Evolutionary conservation across 352 stramenopile genomes (phyloP), one percentile per base, ranked within the genome.

Genomic region (Phytophthora hibernalis): DNA sequence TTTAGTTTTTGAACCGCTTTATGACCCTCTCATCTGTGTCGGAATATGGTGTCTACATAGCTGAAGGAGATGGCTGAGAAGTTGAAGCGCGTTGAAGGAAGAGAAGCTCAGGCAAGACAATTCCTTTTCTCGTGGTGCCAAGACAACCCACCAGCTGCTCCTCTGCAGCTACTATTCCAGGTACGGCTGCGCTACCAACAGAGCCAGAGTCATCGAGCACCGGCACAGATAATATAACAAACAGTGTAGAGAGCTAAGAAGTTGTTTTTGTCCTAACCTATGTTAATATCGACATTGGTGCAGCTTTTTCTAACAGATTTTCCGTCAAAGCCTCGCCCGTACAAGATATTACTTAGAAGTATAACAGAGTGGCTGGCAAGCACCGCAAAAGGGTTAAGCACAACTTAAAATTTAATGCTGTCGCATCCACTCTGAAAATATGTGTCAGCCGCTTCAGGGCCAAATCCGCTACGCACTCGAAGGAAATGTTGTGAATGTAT

Each of bases 71-170:
- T 86, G 45, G 28, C 64, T 11, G 66, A 75, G 28, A 77, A 78
- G 40, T 33, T 85, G 12, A 64, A 68, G 30, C 63, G 44, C 8
- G 54, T 82, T 3, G 78, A 87, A 61, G 55, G 44, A 16, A 77
- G 76, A 65, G 66, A 75, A 16, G 57, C 84, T 28, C 72, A 77
- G 16, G 81, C 76, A 13, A 76, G 76, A 12, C 64, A 78, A 53
- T 76, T 88, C 28, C 78, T 83, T 5, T 54, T 76, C 37, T 72
- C 79, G 20, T 87, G 69, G 79, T 78, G 79, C 49, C 66, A 79
- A 62, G 52, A 33, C n/a, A 56, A 37, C 37, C 21, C 42, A 1
- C 13, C 26, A 53, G 6, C 35, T 20, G 21, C 13, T 3, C 53
- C 5, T 20, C 15, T 37, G 20, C 35, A 28, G 6, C 24, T 24